Evolutionary conservation across 2,329 filamentous ascomycete genomes (phyloP), one percentile per base, ranked within the genome.

Genomic region (Nannizziopsis barbatae): DNA sequence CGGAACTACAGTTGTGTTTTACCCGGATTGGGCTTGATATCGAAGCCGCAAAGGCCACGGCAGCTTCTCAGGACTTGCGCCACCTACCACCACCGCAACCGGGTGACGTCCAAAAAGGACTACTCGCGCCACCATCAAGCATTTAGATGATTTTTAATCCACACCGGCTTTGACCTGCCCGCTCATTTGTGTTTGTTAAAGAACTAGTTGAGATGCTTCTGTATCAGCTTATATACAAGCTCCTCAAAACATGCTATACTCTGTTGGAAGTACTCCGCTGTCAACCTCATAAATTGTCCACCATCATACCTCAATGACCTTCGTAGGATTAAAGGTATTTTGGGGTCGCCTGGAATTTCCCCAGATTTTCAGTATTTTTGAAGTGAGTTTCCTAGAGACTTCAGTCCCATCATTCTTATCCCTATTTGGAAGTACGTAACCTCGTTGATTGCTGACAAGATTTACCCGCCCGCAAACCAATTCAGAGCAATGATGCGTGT

Each of bases 381-480:
- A 22, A 27, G 38, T 22, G 30, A 41, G 30, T 22, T 27, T 27
- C 5, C 17, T 22, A 27, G 38, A 41, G 30, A 41, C 38, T 27
- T 41, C 38, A 49, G 4, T 27, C 35, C 2, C 27, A 15, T 42
- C 22, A 40, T 45, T 45, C 3, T 45, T 18, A 42, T 50, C 31
- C 20, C 12, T 57, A 54, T 57, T 58, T 41, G 59, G 61, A 35
- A 65, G 38, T 18, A 63, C 61, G 54, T 70, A 66, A 1, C 70
- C 69, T 36, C 69, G 58, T 53, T 73, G 71, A 49, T 74, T 74
- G 39, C 64, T 66, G 40, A 72, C 53, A 15, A 73, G 56, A 31
- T 55, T 59, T 2, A 69, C 55, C 0, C 58, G 58, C 11, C 55
- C 53, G 30, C 62, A 57, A 37, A 57, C 63, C 38, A 69, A 71